Evolutionary conservation across 2,329 filamentous ascomycete species (phyloP), one percentile per base, ranked within the genome.

Genomic region (Fusarium transvaalense): DNA sequence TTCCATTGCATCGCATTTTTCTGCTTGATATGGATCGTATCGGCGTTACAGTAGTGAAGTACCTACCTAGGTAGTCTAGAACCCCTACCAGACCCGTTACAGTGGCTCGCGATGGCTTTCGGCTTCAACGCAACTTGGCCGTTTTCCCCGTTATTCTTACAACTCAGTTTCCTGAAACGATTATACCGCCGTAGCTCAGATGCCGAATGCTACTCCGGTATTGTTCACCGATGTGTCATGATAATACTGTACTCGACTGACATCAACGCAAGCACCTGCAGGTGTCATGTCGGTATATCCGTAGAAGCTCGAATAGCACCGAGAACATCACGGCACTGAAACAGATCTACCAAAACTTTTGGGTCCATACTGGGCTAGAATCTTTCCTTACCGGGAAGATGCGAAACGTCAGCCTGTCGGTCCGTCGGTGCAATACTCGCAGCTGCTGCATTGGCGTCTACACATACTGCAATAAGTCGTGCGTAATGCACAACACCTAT

Each of bases 301-400:
- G 31, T 43, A n/a, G 32, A 34, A 43, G 8, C 21, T 27, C 34
- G 25, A 64, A 41, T 64, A 64, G n/a, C 43, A 59, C 43, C 59
- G 61, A 64, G 43, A 50, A 48, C 23, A 64, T 19, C 23, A 42
- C 17, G 45, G 23, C 34, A 46, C 29, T 19, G 32, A 64, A 54
- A 45, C 43, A 42, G 38, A 10, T 34, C 23, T 46, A 27, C 38
- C 31, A 19, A 23, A 63, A 15, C 17, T 14, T n/a, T 37, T 10
- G 34, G 45, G 38, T 25, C 61, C 45, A 58, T 46, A 29, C 4
- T 39, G 23, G 13, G 13, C 32, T 50, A 50, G n/a, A 37, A 15
- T 38, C 15, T 50, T 50, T 50, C 32, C 25, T 9, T 14, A 25
- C 17, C 17, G 13, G 46, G 46, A 23, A 50, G 21, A 21, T 25